A percentile compares a stretch with the other conserved stretches of the same genome.
Conservation (phyloP, 2,329 filamentous ascomycete species). For the Metarhizium robertsii region DNA sequence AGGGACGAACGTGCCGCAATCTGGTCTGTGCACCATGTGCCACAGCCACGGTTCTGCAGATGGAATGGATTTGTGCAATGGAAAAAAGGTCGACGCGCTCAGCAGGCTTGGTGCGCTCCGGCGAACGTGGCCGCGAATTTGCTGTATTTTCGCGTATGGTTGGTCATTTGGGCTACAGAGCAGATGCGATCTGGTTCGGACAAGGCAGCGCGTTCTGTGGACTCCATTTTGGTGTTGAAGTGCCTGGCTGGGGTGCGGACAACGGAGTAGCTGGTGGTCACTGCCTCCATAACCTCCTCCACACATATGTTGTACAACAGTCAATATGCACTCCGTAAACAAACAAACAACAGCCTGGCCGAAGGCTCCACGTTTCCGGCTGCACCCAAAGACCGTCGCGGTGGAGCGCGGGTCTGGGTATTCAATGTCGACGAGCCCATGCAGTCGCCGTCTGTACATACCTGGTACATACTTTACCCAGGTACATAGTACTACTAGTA, state of each 20-base stretch:
- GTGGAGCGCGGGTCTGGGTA: background rate
- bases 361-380: background rate
- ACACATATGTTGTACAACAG: too few species aligned
- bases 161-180: too few species aligned
- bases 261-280: too few species aligned
- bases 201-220: too few species aligned
- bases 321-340: background rate
- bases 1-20: background rate
- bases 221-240: too few species aligned
- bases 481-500: background rate
- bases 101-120: background rate
- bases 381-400: background rate
- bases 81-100: background rate
- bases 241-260: too few species aligned
- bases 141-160: too few species aligned
- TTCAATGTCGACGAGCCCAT: too few species aligned
- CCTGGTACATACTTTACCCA: background rate
- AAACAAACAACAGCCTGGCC: constrained; percentile 4
- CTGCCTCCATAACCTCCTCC: too few species aligned
- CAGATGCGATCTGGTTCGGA: too few species aligned
- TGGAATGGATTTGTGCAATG: background rate
- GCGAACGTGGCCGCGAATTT: too few species aligned
- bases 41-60: background rate
- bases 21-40: background rate
- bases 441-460: background rate